phyloP scores from a whole-genome alignment of 805 yeast species.

The Candida ulmi region DNA sequence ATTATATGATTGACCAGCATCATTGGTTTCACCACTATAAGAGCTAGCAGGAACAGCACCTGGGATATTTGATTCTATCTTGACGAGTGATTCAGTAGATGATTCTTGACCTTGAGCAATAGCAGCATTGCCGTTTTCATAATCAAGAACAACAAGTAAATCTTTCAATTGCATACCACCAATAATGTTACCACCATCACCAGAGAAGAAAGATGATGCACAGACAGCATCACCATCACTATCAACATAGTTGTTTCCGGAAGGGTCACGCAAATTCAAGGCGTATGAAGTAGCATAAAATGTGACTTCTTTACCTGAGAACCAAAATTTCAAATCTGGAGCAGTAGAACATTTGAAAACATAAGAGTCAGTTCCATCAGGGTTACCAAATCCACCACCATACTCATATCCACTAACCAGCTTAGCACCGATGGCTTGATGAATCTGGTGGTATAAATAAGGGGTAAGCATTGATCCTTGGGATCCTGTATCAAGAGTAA shows the following conservation, averaged over 20 bases:
- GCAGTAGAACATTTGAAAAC: constrained; percentile 20
- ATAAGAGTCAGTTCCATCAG: constrained; percentile 31
- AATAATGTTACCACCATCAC: constrained; percentile 1
- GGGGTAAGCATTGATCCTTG: constrained; percentile 6
- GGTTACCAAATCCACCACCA: constrained; percentile 22
- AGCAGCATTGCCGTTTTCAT: constrained; percentile 13
- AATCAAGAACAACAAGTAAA: constrained; percentile 14
- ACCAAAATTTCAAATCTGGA: constrained; percentile 7
- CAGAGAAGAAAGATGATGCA: constrained; percentile 4
- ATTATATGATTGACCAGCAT: not conserved
- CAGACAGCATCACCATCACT: constrained; percentile 14
- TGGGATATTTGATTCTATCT: constrained; percentile 14
- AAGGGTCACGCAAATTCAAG: constrained; percentile 4
- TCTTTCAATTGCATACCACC: constrained; percentile 13
- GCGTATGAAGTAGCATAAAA: constrained; percentile 8
- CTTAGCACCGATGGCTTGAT: constrained; percentile 13
- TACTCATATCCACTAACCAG: not conserved
- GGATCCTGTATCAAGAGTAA: constrained; percentile 16
- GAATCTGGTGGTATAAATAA: constrained; percentile 8
- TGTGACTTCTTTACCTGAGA: constrained; percentile 12
- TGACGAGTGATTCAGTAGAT: constrained; percentile 6
- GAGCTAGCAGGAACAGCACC: constrained; percentile 8
- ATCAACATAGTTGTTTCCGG: constrained; percentile 6
- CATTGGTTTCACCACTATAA: too few relatives aligned
- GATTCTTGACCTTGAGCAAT: constrained; percentile 9